A percentile compares a stretch with the other conserved stretches of the same genome.
Conservation (phyloP, 257 asterid genomes). For the Lantana camara region DNA sequence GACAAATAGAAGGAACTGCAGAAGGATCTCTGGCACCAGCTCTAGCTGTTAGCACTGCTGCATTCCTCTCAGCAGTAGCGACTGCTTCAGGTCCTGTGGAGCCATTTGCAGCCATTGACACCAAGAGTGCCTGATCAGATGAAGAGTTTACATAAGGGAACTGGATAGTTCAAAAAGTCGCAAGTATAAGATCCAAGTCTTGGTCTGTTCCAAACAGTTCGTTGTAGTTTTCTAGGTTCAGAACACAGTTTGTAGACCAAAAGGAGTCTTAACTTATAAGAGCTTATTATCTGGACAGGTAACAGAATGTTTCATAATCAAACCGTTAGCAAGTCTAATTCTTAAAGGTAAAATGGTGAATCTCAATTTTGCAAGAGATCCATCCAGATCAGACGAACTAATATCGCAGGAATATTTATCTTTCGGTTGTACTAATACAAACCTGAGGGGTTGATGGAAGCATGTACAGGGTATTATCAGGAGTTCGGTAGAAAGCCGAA, state of each 20-base stretch:
- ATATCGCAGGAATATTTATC: constrained; percentile 9
- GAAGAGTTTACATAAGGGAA: constrained; percentile 17
- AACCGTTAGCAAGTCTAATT: background rate
- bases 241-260: no score
- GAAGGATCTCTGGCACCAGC: constrained; percentile 99
- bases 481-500: constrained; percentile 83
- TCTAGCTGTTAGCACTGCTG: constrained; percentile 87
- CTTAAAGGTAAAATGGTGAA: background rate
- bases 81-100: constrained; percentile 91
- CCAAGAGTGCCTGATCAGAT: constrained; percentile 83
- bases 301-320: background rate
- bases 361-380: constrained; percentile 8
- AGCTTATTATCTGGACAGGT: no score
- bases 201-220: no score
- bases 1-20: constrained; percentile 94
- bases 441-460: constrained; percentile 99
- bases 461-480: constrained; percentile 92
- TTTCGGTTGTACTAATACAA: constrained; percentile 29
- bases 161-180: no score
- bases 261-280: no score
- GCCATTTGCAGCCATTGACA: constrained; percentile 78
- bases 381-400: constrained; percentile 19
- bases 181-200: no score
- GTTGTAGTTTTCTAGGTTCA: no score
- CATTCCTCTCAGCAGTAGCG: constrained; percentile 89